phyloP scores from a whole-genome alignment of 768 basidiomycete species.

The Sutorius australiensis region DNA sequence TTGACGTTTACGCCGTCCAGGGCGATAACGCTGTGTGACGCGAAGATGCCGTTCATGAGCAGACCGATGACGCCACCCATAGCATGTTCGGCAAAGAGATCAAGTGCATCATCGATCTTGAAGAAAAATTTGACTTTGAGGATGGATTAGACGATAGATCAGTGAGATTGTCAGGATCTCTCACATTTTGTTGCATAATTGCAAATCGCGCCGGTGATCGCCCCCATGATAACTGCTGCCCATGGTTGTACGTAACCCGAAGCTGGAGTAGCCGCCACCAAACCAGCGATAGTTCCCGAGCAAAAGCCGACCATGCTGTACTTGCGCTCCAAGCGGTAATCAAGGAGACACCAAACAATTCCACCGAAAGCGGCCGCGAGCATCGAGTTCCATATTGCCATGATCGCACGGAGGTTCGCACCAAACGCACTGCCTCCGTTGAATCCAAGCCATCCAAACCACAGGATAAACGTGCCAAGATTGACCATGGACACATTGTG shows the following conservation, averaged over 20 bases:
- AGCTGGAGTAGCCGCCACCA: slow-evolving; percentile 86
- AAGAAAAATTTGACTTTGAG: slow-evolving; percentile 62
- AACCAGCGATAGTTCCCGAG: slow-evolving; percentile 80
- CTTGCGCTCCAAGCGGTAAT: slow-evolving; percentile 75
- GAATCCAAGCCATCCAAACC: slow-evolving; percentile 89
- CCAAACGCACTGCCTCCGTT: slow-evolving; percentile 89
- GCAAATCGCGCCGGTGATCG: slow-evolving; percentile 65
- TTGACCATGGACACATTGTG: slow-evolving; percentile 84
- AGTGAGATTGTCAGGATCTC: slow-evolving; percentile 29
- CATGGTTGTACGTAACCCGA: slow-evolving; percentile 79
- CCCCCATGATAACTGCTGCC: slow-evolving; percentile 72
- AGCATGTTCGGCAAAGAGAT: slow-evolving; percentile 90
- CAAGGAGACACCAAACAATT: slow-evolving; percentile 77
- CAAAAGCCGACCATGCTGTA: slow-evolving; percentile 93
- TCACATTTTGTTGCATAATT: slow-evolving; percentile 83
- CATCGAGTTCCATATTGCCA: slow-evolving; percentile 89
- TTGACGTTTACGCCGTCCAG: slow-evolving; percentile 63
- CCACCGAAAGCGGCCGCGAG: slow-evolving; percentile 78
- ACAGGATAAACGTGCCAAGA: slow-evolving; percentile 81
- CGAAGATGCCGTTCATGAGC: slow-evolving; percentile 72
- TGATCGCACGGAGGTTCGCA: slow-evolving; percentile 81
- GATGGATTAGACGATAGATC: slow-evolving; percentile 9
- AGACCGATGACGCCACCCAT: slow-evolving; percentile 79
- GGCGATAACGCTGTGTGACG: slow-evolving; percentile 54
- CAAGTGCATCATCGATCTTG: slow-evolving; percentile 81